Evolutionary conservation across 495 filamentous ascomycete genomes (phyloP).

Genomic region (Astrocystis sublimbata): DNA sequence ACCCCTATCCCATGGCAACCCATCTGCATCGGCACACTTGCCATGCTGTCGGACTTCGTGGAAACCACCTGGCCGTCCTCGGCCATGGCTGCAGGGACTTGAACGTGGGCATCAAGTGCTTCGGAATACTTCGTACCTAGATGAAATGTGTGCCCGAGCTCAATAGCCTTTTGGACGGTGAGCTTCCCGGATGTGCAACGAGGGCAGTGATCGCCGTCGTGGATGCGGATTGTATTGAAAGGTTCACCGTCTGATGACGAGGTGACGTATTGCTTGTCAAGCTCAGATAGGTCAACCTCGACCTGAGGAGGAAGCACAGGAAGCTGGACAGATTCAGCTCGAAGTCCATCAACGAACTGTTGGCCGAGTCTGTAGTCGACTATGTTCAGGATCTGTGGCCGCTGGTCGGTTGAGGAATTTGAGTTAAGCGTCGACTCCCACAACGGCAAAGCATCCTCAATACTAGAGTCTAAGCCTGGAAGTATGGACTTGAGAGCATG

Average conservation of each 20-base stretch:
- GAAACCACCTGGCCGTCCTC: constrained; percentile 14
- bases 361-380: constrained; percentile 51
- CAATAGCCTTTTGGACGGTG: constrained; percentile 71
- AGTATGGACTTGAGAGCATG: constrained; percentile 69
- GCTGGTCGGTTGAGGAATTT: constrained; percentile 4
- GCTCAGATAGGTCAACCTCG: neutral
- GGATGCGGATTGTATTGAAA: constrained; percentile 63
- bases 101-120: constrained; percentile 59
- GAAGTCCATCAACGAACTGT: constrained; percentile 25
- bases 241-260: constrained; percentile 23
- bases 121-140: constrained; percentile 86
- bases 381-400: constrained; percentile 49
- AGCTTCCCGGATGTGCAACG: constrained; percentile 65
- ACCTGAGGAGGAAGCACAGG: constrained; percentile 27
- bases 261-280: constrained; percentile 21
- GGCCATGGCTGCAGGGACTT: constrained; percentile 20
- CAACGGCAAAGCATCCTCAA: constrained; percentile 60
- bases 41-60: constrained; percentile 8
- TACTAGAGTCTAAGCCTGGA: constrained; percentile 70
- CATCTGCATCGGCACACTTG: constrained; percentile 71
- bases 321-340: constrained; percentile 30
- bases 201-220: constrained; percentile 70
- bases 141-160: constrained; percentile 93
- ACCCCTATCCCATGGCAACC: constrained; percentile 96
- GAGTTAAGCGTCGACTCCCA: constrained; percentile 47